A percentile compares a stretch with the other conserved stretches of the same genome.
These are phyloP conservation scores for Penicillium sp. DNA, from an alignment of 2,329 filamentous ascomycete species.

Conservation along the genomic window DNA sequence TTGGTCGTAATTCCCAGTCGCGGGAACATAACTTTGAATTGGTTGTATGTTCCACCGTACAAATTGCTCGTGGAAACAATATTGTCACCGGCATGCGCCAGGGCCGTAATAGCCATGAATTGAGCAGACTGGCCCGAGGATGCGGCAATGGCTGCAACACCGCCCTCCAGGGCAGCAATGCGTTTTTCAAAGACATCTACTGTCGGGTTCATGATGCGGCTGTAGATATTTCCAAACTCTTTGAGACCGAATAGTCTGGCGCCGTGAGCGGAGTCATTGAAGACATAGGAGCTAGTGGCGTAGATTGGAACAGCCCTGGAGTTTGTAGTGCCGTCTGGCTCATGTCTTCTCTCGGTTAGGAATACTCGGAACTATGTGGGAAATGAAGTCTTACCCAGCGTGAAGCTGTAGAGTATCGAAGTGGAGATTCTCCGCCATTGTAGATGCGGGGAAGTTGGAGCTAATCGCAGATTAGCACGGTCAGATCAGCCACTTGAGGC, in stretches of 20 bases:
- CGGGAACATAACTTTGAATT: slow-evolving; percentile 88
- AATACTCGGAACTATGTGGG: slow-evolving; percentile 1
- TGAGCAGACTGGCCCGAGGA: slow-evolving; percentile 88
- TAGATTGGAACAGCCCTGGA: slow-evolving; percentile 94
- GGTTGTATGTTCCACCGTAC: slow-evolving; percentile 96
- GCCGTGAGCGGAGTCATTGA: slow-evolving; percentile 95
- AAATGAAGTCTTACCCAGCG: slow-evolving; percentile 63
- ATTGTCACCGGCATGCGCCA: slow-evolving; percentile 89
- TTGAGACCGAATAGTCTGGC: slow-evolving; percentile 95
- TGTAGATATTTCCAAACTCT: slow-evolving; percentile 97
- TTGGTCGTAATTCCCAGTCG: slow-evolving; percentile 86
- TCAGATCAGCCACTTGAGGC: too few relatives aligned
- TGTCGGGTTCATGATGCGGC: slow-evolving; percentile 93
- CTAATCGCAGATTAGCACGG: neutral
- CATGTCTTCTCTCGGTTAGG: slow-evolving; percentile 59
- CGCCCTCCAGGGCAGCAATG: slow-evolving; percentile 92
- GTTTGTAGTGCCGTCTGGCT: slow-evolving; percentile 78
- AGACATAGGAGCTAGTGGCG: slow-evolving; percentile 87
- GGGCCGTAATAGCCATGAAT: slow-evolving; percentile 82
- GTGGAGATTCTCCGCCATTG: slow-evolving; percentile 50
- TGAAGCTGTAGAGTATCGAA: slow-evolving; percentile 88
- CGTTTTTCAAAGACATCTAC: slow-evolving; percentile 96
- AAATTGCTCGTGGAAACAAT: slow-evolving; percentile 88
- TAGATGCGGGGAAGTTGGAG: slow-evolving; percentile 7
- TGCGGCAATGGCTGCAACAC: slow-evolving; percentile 80